Base-by-base conservation (phyloP, 306 rosid species). In the Inga laurina region DNA sequence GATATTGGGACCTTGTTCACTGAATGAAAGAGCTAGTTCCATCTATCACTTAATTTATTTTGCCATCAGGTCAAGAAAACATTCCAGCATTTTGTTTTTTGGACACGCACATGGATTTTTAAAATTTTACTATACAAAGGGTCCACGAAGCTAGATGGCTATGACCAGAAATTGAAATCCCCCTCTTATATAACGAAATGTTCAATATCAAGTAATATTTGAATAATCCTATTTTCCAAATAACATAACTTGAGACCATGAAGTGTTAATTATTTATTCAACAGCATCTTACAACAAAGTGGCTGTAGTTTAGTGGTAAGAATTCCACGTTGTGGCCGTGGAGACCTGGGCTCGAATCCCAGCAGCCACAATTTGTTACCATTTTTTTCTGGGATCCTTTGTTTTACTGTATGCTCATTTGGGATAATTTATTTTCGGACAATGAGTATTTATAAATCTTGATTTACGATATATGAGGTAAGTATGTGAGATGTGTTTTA, bases 331-430 rank as follows among this genome's bases (percentile, higher is more conserved):
- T 76, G 71, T 76, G 71, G 70, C 56, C 71, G 71, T 76, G 71
- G 56, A 76, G 71, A 59, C 80, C 71, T 39, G 56, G 70, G 80
- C 80, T 76, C 80, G 80, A 76, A 59, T 76, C 71, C 80, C 71
- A 59, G 80, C 56, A 59, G 71, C 80, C 80, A 76, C 80, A 76
- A 4, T 11, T 62, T 59, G 4, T 22, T 3, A 5, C 7, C 5
- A 37, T 5, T 5, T 7, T 7, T 37, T 37, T 35, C 4, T 4
- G 8, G 41, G 5, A 37, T 37, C 8, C 41, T 37, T 5, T 37
- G 41, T 37, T 37, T 37, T 37, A 5, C 39, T 35, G 0, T 27
- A 1, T 27, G 30, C 30, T 27, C 1, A 27, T 34, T 37, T 4
- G 1, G 30, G 30, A 27, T 27, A 27, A 27, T 0, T 27, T 27